Conservation (phyloP, 257 asterid genomes). For the Galeopsis tetrahit region DNA sequence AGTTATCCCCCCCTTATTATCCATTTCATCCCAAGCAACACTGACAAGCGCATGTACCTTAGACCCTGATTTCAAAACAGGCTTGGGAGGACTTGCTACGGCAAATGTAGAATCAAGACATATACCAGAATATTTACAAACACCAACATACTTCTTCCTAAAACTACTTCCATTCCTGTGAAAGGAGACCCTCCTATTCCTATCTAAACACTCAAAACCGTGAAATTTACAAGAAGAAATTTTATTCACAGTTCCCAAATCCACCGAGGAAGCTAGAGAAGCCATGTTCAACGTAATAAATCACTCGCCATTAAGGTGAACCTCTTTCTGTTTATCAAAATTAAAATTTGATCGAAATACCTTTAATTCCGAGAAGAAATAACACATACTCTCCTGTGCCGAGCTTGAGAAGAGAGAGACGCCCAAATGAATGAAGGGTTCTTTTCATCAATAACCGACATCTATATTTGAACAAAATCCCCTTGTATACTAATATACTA, state of each 20-base stretch:
- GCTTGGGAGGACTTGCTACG: constrained; percentile 64
- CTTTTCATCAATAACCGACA: too few species aligned
- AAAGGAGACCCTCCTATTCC: constrained; percentile 52
- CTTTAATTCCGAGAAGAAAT: constrained; percentile 16
- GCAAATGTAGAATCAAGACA: constrained; percentile 71
- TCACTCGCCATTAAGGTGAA: constrained; percentile 37
- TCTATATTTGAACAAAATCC: too few species aligned
- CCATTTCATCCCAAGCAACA: constrained; percentile 51
- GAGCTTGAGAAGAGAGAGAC: neutral
- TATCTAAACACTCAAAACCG: constrained; percentile 54
- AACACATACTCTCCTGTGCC: neutral
- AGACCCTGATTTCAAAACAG: constrained; percentile 59
- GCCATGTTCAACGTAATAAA: constrained; percentile 52
- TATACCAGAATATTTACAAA: constrained; percentile 64
- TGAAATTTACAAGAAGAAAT: constrained; percentile 66
- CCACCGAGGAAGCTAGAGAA: constrained; percentile 79
- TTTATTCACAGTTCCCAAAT: constrained; percentile 72
- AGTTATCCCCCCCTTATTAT: constrained; percentile 38
- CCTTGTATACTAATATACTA: too few species aligned
- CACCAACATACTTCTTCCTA: constrained; percentile 64
- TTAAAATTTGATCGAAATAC: constrained; percentile 14
- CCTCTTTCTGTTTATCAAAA: constrained; percentile 12
- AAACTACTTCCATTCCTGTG: constrained; percentile 45
- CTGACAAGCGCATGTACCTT: constrained; percentile 43
- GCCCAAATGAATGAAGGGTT: neutral